Percentiles rank a stretch among this genome's conserved stretches.
Conservation (phyloP, 768 basidiomycete species). For the Piloderma croceum region DNA sequence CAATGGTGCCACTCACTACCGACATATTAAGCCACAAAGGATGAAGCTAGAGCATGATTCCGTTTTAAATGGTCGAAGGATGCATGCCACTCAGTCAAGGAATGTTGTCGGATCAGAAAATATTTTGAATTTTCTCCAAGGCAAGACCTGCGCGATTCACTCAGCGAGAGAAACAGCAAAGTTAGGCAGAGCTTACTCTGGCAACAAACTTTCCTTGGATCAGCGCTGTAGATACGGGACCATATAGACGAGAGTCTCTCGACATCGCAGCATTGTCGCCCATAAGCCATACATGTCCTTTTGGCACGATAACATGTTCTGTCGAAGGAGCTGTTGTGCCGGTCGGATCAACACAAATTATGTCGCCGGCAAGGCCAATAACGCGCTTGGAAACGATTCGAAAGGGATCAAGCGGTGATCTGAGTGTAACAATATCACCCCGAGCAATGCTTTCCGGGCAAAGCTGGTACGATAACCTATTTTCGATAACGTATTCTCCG, state of each 20-base stretch:
- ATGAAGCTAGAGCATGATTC: no score
- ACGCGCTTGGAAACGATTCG: conserved; percentile 83
- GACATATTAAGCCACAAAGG: no score
- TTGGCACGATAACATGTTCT: conserved; percentile 75
- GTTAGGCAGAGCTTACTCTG: no score
- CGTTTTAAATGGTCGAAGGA: no score
- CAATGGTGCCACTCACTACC: no score
- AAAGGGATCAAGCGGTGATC: conserved; percentile 62
- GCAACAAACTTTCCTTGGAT: conserved; percentile 62
- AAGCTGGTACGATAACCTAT: conserved; percentile 48
- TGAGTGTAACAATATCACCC: conserved; percentile 72
- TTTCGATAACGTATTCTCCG: conserved; percentile 63
- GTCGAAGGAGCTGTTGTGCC: conserved; percentile 55
- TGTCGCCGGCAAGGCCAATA: conserved; percentile 85
- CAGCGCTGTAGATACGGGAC: conserved; percentile 80
- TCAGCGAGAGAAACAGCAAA: no score
- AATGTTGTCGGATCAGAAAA: conserved; percentile 34
- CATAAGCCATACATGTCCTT: conserved; percentile 83
- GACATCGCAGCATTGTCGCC: conserved; percentile 86
- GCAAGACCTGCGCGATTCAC: no score
- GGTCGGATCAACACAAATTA: conserved; percentile 84
- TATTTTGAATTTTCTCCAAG: conserved; percentile 30
- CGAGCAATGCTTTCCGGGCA: conserved; percentile 48
- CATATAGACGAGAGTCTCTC: conserved; percentile 88
- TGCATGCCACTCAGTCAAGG: conserved; percentile 5